Evolutionary conservation across 192 early-diverging fungal genomes (phyloP), one percentile per base, ranked within the genome.

Genomic region (Dissophora ornata): DNA sequence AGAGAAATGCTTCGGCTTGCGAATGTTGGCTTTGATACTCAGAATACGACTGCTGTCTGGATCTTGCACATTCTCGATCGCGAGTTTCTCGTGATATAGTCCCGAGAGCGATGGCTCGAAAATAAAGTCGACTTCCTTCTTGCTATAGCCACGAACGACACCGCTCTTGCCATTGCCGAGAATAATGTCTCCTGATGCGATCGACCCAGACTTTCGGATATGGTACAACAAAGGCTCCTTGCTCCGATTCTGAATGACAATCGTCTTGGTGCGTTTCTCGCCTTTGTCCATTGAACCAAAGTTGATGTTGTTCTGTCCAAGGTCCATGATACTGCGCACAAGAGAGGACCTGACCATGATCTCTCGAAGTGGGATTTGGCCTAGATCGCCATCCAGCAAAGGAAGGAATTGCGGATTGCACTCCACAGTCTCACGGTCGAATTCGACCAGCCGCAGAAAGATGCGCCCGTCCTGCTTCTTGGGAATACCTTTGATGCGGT

Each of bases 281-380:
- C 95, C 93, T 44, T 90, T 90, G 73, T 97, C 94, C 56, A 98
- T 84, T 22, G 87, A 84, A 30, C 97, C 97, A 81, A 99, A 97
- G 57, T 98, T 98, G 82, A 97, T 97, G 79, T 96, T 93, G 69
- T 94, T 94, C 71, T 99, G 97, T 21, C 96, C 95, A 1, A 99
- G 79, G 40, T 96, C 95, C 86, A 99, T 94, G 40, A 93, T 83
- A 6, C 95, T 92, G 25, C 91, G 83, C 61, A 90, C 93, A 22
- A 98, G 84, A 4, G 92, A 88, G 10, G 92, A 90, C 41, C 95
- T 90, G 1, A 99, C 83, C 78, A 99, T 85, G 29, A 99, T 86
- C 78, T 98, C 94, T 2, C 97, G 90, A 25, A 96, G 84, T 12
- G 97, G 96, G 49, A 96, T 93, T 42, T 79, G 74, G 11, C 65